Evolutionary conservation across 108 stramenopile species (phyloP), one percentile per base, ranked within the genome.

Genomic region (Pseudonitzschia multiseries): DNA sequence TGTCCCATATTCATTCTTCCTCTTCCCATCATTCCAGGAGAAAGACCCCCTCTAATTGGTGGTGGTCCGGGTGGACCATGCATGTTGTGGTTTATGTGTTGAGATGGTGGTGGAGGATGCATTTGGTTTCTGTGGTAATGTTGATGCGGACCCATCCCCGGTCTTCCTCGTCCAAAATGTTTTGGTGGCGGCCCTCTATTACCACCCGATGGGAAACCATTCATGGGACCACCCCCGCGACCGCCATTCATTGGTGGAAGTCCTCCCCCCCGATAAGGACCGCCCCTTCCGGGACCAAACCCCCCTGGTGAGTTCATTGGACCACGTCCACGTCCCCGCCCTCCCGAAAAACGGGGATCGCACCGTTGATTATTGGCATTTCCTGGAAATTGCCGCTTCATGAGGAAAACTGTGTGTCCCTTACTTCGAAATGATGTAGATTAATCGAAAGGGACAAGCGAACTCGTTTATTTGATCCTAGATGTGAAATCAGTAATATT

Each of bases 361-460:
- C 51, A 22, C 15, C 51, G 65, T 57, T 68, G 60, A 32, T 59
- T 59, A 40, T 40, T 33, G 10, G 21, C 29, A 68, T 73, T 63
- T 24, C 65, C 74, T 43, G 74, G 74, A 57, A 53, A 75, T 52
- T 43, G 29, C 41, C 74, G 14, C 42, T 75, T 76, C 75, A 76
- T 76, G 28, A 51, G 33, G 8, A 36, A 70, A 29, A 36, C 29
- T 40, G 18, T 62, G 29, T 24, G 54, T 56, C 54, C 9, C 20
- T 51, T n/a, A 1, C 3, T 51, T 3, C 50, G 50, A n/a, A 51
- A 36, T 36, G 2, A 36, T 36, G 2, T 36, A 36, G 36, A 36
- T 36, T 36, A 36, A 5, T 36, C 36, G 36, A 36, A 2, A 36
- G 36, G 36, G 36, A 36, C 36, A 36, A 36, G 36, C 36, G 36